Conservation (phyloP, 1,284 basidiomycete species). For the Neonothopanus nambi region DNA sequence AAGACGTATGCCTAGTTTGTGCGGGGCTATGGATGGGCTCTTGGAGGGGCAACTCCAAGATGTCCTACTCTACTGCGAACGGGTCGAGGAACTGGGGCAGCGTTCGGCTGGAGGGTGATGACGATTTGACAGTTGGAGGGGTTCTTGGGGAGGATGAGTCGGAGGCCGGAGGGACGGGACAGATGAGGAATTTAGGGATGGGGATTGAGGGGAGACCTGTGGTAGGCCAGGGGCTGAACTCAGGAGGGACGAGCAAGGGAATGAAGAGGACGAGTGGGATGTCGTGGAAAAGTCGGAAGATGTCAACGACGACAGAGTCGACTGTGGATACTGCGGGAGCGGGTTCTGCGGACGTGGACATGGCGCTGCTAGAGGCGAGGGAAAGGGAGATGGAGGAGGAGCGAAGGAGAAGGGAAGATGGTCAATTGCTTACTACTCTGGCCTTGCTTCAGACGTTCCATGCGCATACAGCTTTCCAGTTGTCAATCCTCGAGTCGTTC, state of each 20-base stretch:
- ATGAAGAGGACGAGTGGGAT: slow-evolving; percentile 41
- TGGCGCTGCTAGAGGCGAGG: slow-evolving; percentile 24
- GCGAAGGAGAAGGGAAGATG: slow-evolving; percentile 33
- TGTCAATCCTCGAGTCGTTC: slow-evolving; percentile 56
- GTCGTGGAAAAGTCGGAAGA: slow-evolving; percentile 34
- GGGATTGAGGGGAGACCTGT: slow-evolving; percentile 62
- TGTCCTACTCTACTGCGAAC: slow-evolving; percentile 46
- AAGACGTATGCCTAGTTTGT: slow-evolving; percentile 78
- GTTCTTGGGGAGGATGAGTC: neutral
- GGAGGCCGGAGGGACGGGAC: slow-evolving; percentile 20
- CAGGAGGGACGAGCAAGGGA: slow-evolving; percentile 31
- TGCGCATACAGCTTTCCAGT: slow-evolving; percentile 64
- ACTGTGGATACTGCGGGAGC: neutral
- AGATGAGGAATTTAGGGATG: slow-evolving; percentile 61
- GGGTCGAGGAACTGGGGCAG: slow-evolving; percentile 53
- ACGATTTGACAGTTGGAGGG: slow-evolving; percentile 45
- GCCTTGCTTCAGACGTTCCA: slow-evolving; percentile 74
- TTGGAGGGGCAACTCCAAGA: slow-evolving; percentile 52
- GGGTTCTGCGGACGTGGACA: slow-evolving; percentile 30
- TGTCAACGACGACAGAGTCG: neutral
- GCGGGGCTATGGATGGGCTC: slow-evolving; percentile 74
- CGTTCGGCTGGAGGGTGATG: slow-evolving; percentile 62
- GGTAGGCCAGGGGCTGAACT: slow-evolving; percentile 7
- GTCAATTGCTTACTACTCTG: slow-evolving; percentile 60
- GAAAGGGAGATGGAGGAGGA: slow-evolving; percentile 22